Base-by-base conservation (phyloP, 116 monocot genomes). In the Phalaenopsis hybrid region DNA sequence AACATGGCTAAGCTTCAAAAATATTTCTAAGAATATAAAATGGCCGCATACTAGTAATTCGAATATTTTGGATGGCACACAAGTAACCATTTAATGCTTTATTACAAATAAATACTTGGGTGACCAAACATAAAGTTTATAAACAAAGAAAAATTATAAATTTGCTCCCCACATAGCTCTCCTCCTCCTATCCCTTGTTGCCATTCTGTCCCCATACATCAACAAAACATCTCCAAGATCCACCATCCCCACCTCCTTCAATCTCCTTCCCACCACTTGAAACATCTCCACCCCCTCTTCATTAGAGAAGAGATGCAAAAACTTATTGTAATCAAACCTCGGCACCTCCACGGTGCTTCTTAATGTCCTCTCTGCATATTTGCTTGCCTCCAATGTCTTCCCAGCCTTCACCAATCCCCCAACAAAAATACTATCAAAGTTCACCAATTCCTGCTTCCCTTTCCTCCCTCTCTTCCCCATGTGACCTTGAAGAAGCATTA, bases 401-500 rank as follows among this genome's bases (percentile, higher is more conserved):
- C 93, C 93, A 0, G 81, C 83, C 85, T 94, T 94, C 83, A 97
- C 88, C 72, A 97, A 50, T 1, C 94, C 94, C 25, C 93, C 97
- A 13, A 94, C 90, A 82, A 97, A 94, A 4, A 94, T 86, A 69
- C 86, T 91, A 75, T 87, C 93, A 43, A 93, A 94, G 46, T 94
- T 94, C 79, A 94, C 91, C 41, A 78, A 0, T 34, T 84, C 81
- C 48, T 94, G 90, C 57, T 80, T 89, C 31, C 81, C 93, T 83
- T 91, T 93, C 82, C 94, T 89, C 41, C 96, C 96, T 77, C 88
- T 92, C 87, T 87, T 92, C 82, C 96, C 94, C 85, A 94, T 50
- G 52, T 94, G 96, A 33, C 96, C 96, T 80, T 96, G 94, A 25
- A 96, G 83, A 12, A 96, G 85, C 96, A 94, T 96, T 10, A 96